Conservation (phyloP, 345 rosid species). For the Arabis hirsuta region DNA sequence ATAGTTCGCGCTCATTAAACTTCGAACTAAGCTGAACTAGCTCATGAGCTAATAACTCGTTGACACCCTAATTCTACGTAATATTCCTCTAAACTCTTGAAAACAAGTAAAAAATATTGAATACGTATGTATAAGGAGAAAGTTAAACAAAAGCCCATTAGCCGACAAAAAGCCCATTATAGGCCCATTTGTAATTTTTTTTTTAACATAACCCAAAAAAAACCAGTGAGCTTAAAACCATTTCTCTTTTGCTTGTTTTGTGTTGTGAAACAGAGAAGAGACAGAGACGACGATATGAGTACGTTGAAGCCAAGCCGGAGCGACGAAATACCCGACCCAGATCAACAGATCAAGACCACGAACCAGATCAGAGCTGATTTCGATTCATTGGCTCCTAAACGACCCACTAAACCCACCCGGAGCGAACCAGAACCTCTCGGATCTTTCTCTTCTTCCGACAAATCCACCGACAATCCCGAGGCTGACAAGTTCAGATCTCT, state of each 20-base stretch:
- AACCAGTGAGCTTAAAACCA: neutral
- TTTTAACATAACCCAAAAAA: constrained; percentile 7
- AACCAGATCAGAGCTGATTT: constrained; percentile 63
- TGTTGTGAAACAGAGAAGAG: constrained; percentile 4
- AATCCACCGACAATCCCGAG: constrained; percentile 52
- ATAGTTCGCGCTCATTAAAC: no score
- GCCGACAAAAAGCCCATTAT: constrained; percentile 11
- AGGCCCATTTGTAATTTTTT: constrained; percentile 8
- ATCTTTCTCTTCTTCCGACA: constrained; percentile 31
- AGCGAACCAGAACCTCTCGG: constrained; percentile 58
- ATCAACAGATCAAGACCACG: constrained; percentile 54
- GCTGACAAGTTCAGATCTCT: constrained; percentile 63
- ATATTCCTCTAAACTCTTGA: no score
- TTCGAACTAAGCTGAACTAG: no score
- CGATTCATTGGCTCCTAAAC: constrained; percentile 65
- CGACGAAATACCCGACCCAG: constrained; percentile 65
- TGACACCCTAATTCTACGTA: no score
- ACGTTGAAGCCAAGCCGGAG: constrained; percentile 77
- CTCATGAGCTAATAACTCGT: no score
- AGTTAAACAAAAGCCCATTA: neutral
- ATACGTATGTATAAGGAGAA: no score
- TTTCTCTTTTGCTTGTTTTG: neutral
- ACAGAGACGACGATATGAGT: constrained; percentile 33
- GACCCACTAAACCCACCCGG: constrained; percentile 72
- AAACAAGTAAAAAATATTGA: no score